Evolutionary conservation across 495 filamentous ascomycete species (phyloP), one percentile per base, ranked within the genome.

Genomic region (Penicillium soppii): DNA sequence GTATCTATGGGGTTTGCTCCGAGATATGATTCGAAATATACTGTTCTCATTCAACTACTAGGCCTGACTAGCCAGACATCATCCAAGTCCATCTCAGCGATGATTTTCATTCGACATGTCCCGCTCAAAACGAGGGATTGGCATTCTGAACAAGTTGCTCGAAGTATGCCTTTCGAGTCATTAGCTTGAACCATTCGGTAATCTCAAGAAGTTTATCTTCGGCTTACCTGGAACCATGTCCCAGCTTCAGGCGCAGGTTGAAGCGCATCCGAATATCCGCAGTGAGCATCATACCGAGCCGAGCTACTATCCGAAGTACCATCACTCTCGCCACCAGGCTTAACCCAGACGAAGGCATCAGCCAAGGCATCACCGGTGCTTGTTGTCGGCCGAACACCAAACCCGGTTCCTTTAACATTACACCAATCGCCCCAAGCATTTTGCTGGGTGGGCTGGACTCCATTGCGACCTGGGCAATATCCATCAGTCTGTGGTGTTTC

Each of bases 291-390:
- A 67, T 88, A 94, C 27, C 88, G 79, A 51, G 63, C 54, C 10
- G 87, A 76, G 30, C 72, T 66, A 29, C 64, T 73, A 63, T 91
- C 74, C 45, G 77, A 82, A 43, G 88, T 91, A 56, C 89, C 88
- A 67, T 91, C 89, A 36, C 82, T 84, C 69, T 94, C 88, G 57
- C 88, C 89, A 60, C 89, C 89, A 46, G 87, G 88, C 82, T 91
- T 91, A 58, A 88, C 73, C 89, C 88, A 91, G 66, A 90, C 86
- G 71, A 91, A 90, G 38, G 88, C 85, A 66, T 91, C 87, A 44
- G 79, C 76, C 22, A 88, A 77, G 20, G 73, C 60, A 64, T 78
- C 60, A 47, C 82, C 83, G 7, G 87, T 89, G 52, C 78, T 62
- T 29, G 82, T 75, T 4, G 83, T 85, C 0, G 84, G 84, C 49